Base-by-base conservation (phyloP, 1,139 yeast species). In the Suhomyces atakaporum region DNA sequence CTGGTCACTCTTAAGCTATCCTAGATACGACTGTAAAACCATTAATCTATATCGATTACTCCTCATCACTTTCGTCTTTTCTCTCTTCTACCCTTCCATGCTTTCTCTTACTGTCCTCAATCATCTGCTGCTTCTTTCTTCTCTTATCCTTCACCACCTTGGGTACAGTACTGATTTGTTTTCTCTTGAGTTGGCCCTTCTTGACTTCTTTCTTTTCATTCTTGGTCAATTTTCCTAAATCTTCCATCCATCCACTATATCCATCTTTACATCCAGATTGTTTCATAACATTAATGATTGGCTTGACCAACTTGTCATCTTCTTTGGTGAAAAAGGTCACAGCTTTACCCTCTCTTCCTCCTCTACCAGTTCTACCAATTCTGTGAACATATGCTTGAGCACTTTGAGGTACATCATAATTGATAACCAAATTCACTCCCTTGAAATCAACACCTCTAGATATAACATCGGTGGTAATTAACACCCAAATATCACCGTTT, bases 351-450 rank as follows among this genome's bases (percentile, higher is more conserved):
- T 66, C 54, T 47, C 84, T 79, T 1, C 96, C 96, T 33, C 92
- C 96, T 72, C 99, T 83, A 47, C 98, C 99, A 2, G 98, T 92
- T 71, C 99, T 84, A 61, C 99, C 99, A 51, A 94, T 88, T 66
- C 99, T 79, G 62, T 94, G 99, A 29, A 94, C 96, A 59, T 94
- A 94, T 0, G 96, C 84, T 60, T 92, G 97, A 0, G 97, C 88
- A 34, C 85, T 78, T 51, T 82, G 88, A 11, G 99, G 99, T 5
- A 92, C 96, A 63, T 94, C 99, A 58, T 92, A 94, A 62, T 94
- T 94, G 49, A 94, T 86, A 22, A 94, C 97, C 43, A 92, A 62
- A 54, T 90, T 90, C 26, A 94, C 95, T 27, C 97, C 97, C 56
- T 88, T 88, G 68, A 94, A 94, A 63, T 94, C 98, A 40, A 94